phyloP scores from a whole-genome alignment of 129 eudicot genomes.

The Apium graveolens region DNA sequence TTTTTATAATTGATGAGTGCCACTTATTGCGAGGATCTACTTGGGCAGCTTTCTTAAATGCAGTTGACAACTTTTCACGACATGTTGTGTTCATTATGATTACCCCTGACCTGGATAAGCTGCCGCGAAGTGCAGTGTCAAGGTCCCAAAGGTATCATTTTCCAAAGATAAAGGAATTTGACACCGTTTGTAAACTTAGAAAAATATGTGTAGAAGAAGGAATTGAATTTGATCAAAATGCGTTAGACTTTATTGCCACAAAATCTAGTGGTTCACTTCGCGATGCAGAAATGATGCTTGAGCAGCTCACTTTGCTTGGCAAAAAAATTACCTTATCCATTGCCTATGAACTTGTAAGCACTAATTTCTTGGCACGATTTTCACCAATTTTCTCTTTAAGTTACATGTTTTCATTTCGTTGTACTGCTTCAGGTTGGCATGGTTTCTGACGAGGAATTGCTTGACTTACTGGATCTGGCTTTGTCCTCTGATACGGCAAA shows the following conservation, averaged over 20 bases:
- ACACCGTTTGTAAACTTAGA: slow-evolving; percentile 38
- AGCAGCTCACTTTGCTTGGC: slow-evolving; percentile 83
- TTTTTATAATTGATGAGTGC: slow-evolving; percentile 80
- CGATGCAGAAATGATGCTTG: slow-evolving; percentile 95
- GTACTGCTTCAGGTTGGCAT: slow-evolving; percentile 60
- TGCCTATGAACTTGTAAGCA: slow-evolving; percentile 73
- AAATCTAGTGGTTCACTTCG: slow-evolving; percentile 81
- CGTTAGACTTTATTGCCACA: slow-evolving; percentile 62
- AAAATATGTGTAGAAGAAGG: slow-evolving; percentile 71
- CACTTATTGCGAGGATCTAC: slow-evolving; percentile 61
- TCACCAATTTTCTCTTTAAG: background rate
- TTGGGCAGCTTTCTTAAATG: slow-evolving; percentile 57
- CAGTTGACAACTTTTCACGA: slow-evolving; percentile 45
- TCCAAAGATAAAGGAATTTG: slow-evolving; percentile 54
- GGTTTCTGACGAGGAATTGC: slow-evolving; percentile 88
- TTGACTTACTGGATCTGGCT: slow-evolving; percentile 79
- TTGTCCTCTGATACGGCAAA: slow-evolving; percentile 80
- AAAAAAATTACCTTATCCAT: slow-evolving; percentile 62
- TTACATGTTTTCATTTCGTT: slow-evolving; percentile 3
- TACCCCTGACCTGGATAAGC: slow-evolving; percentile 68
- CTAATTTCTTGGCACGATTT: background rate
- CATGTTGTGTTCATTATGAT: slow-evolving; percentile 67
- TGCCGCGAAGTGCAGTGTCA: slow-evolving; percentile 55
- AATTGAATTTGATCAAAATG: slow-evolving; percentile 57
- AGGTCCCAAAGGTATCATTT: slow-evolving; percentile 62